phyloP scores from a whole-genome alignment of 208 protist genomes.

The Wallacemonas sp. region DNA sequence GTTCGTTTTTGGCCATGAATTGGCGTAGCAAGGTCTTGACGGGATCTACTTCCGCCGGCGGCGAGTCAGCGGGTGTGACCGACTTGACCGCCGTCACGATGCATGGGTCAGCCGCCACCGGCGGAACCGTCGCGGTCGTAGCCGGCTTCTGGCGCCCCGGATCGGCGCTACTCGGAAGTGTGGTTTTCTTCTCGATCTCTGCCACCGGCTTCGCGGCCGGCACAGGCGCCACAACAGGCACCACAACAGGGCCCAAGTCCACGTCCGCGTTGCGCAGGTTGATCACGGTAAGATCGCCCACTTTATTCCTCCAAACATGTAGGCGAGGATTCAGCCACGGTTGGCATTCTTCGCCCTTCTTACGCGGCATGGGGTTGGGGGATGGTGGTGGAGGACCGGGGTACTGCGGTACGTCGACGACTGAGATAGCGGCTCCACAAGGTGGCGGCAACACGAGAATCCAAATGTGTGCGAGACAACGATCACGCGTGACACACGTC shows the following conservation, averaged over 20 bases:
- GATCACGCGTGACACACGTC: too few relatives aligned
- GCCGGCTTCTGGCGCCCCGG: conserved; percentile 7
- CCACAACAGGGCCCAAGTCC: conserved; percentile 14
- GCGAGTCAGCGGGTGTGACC: neutral
- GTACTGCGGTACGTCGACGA: too few relatives aligned
- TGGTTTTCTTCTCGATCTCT: conserved; percentile 10
- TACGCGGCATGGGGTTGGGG: conserved; percentile 22
- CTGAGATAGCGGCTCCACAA: too few relatives aligned
- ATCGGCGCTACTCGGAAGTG: conserved; percentile 13
- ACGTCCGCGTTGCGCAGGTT: conserved; percentile 62
- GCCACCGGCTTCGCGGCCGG: neutral
- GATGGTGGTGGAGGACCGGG: too few relatives aligned
- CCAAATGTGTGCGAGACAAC: too few relatives aligned
- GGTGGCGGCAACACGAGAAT: too few relatives aligned
- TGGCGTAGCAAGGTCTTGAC: neutral
- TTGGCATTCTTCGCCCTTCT: conserved; percentile 23
- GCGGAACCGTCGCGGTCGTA: neutral
- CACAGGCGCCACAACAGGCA: neutral
- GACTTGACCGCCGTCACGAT: conserved; percentile 3
- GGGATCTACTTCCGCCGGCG: neutral
- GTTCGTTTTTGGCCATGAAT: conserved; percentile 9
- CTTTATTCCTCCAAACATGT: conserved; percentile 68
- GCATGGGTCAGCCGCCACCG: neutral
- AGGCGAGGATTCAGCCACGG: conserved; percentile 40
- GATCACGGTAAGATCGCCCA: conserved; percentile 61